Evolutionary conservation across 192 early-diverging fungal species (phyloP).

Genomic region (Funneliformis geosporum): DNA sequence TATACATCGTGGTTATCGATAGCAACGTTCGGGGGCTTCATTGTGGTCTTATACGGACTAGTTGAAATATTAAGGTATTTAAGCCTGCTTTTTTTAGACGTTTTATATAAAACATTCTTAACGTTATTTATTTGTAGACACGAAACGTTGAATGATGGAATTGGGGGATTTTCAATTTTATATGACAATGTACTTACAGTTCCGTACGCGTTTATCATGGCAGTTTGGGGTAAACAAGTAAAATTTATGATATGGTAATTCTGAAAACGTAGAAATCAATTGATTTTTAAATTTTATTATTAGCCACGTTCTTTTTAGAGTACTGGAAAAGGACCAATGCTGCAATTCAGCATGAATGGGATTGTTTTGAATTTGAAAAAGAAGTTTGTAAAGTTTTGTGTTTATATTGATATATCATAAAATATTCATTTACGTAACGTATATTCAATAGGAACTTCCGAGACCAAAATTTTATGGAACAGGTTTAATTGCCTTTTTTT

Average conservation of each 20-base stretch:
- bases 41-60: constrained; percentile 57
- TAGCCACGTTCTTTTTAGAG: constrained; percentile 55
- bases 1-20: constrained; percentile 58
- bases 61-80: constrained; percentile 8
- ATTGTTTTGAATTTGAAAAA: constrained; percentile 50
- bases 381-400: not conserved
- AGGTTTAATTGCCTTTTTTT: not conserved
- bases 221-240: constrained; percentile 58
- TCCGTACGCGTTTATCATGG: constrained; percentile 62
- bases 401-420: too few relatives aligned
- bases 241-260: too few relatives aligned
- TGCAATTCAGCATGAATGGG: constrained; percentile 56
- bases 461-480: constrained; percentile 63
- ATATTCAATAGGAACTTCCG: constrained; percentile 38
- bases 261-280: too few relatives aligned
- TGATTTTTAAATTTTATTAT: constrained; percentile 13
- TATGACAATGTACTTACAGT: constrained; percentile 16
- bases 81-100: not conserved
- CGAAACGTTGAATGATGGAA: not conserved
- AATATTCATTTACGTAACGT: not conserved
- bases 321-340: constrained; percentile 62
- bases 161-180: not conserved
- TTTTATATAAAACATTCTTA: too few relatives aligned
- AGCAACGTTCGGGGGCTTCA: constrained; percentile 53
- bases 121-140: not conserved